Evolutionary conservation across 495 filamentous ascomycete genomes (phyloP).

Genomic region (Opeltia flavorubescens): DNA sequence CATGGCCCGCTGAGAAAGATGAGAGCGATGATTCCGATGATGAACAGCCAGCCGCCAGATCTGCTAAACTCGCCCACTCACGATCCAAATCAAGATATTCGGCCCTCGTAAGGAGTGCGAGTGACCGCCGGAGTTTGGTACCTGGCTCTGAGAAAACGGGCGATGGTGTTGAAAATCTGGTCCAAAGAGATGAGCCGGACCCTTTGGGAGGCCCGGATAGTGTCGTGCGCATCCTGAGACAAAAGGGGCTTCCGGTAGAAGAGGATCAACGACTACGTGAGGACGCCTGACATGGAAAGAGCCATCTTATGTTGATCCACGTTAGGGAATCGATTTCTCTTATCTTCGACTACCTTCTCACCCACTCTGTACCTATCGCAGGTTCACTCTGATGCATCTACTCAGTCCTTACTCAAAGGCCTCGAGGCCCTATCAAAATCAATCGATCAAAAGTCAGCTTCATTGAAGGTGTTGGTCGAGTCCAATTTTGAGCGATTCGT

Average conservation of each 20-base stretch:
- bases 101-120: constrained; percentile 60
- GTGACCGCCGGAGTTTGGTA: constrained; percentile 47
- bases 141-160: constrained; percentile 55
- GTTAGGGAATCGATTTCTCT: constrained; percentile 75
- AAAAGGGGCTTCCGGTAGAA: constrained; percentile 65
- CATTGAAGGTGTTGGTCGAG: constrained; percentile 87
- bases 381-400: constrained; percentile 72
- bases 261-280: constrained; percentile 66
- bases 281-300: constrained; percentile 18
- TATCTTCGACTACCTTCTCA: constrained; percentile 90
- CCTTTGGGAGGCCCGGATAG: constrained; percentile 69
- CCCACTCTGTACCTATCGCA: constrained; percentile 84
- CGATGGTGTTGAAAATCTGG: constrained; percentile 56
- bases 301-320: constrained; percentile 1
- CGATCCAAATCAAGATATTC: constrained; percentile 68
- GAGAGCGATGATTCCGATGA: constrained; percentile 56
- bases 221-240: constrained; percentile 66
- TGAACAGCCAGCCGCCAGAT: constrained; percentile 34
- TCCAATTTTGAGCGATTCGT: constrained; percentile 97
- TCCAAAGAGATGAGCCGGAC: constrained; percentile 82
- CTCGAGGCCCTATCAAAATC: constrained; percentile 71
- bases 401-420: constrained; percentile 60
- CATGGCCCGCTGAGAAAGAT: constrained; percentile 77
- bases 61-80: constrained; percentile 30
- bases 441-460: constrained; percentile 94